Evolutionary conservation across 148 eudicot species (phyloP).

Genomic region (Cornus controversa): DNA sequence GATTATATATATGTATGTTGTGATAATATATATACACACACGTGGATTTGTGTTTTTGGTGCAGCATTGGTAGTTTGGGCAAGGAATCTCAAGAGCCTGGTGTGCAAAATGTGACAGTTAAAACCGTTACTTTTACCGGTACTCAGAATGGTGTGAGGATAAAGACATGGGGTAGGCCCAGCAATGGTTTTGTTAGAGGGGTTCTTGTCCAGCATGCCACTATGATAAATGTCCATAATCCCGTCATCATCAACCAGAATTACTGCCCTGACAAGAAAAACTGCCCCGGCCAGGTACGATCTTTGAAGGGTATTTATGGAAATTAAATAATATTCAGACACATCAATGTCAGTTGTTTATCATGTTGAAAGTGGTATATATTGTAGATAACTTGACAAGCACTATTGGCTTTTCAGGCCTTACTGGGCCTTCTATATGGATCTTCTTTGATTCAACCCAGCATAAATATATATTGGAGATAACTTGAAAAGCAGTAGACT

Average conservation of each 20-base stretch:
- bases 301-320: neutral
- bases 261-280: constrained; percentile 16
- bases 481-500: too few relatives aligned
- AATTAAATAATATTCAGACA: neutral
- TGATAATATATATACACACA: neutral
- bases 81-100: constrained; percentile 11
- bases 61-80: constrained; percentile 22
- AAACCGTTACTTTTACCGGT: constrained; percentile 7
- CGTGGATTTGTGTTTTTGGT: too few relatives aligned
- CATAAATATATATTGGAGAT: too few relatives aligned
- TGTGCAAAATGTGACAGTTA: constrained; percentile 22
- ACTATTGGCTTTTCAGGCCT: too few relatives aligned
- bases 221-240: constrained; percentile 20
- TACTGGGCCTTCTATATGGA: too few relatives aligned
- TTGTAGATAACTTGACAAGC: too few relatives aligned
- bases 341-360: neutral
- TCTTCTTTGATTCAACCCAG: too few relatives aligned
- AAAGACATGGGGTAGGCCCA: constrained; percentile 13
- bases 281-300: constrained; percentile 22
- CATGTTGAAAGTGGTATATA: too few relatives aligned
- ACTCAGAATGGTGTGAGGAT: constrained; percentile 18
- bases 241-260: constrained; percentile 20
- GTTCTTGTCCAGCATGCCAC: constrained; percentile 4
- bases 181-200: constrained; percentile 14
- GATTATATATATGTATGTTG: neutral